Conservation (phyloP, 1,284 basidiomycete genomes). For the Pulchroboletus neoregius region DNA sequence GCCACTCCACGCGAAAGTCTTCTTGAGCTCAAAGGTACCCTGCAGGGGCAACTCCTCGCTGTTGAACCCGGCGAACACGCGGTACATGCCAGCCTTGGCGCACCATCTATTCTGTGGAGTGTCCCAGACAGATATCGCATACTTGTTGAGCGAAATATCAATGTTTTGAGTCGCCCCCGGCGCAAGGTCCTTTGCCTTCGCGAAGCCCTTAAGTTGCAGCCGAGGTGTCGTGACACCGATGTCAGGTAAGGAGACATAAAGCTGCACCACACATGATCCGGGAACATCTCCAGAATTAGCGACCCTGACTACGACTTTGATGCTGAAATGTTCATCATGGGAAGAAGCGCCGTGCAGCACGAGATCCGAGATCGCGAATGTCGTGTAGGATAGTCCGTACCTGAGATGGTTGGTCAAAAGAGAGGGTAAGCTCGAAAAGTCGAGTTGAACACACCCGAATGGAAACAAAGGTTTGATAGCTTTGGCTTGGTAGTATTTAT, state of each 20-base stretch:
- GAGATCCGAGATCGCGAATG: too few relatives aligned
- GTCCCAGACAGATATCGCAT: conserved; percentile 1
- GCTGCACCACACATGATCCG: not conserved
- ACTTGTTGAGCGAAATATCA: conserved; percentile 2
- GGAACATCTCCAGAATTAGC: not conserved
- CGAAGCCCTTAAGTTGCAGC: conserved; percentile 4
- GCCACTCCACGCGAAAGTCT: conserved; percentile 2
- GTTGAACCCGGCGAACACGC: not conserved
- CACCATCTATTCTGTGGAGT: conserved; percentile 1
- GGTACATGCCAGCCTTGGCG: conserved; percentile 3
- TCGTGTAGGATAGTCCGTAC: too few relatives aligned
- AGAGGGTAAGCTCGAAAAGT: too few relatives aligned
- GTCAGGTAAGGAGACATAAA: not conserved
- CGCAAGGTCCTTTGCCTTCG: conserved; percentile 1
- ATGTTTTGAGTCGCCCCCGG: not conserved
- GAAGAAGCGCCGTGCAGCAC: too few relatives aligned
- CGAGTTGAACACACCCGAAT: too few relatives aligned
- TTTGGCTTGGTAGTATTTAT: too few relatives aligned
- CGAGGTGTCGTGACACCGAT: conserved; percentile 3
- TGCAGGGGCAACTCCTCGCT: not conserved
- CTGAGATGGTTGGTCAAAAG: too few relatives aligned
- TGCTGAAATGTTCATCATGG: too few relatives aligned
- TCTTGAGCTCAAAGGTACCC: conserved; percentile 4
- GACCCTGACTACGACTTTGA: too few relatives aligned
- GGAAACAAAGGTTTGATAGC: too few relatives aligned